Base-by-base conservation (phyloP, 1,284 basidiomycete species). In the Leccinum holopus region DNA sequence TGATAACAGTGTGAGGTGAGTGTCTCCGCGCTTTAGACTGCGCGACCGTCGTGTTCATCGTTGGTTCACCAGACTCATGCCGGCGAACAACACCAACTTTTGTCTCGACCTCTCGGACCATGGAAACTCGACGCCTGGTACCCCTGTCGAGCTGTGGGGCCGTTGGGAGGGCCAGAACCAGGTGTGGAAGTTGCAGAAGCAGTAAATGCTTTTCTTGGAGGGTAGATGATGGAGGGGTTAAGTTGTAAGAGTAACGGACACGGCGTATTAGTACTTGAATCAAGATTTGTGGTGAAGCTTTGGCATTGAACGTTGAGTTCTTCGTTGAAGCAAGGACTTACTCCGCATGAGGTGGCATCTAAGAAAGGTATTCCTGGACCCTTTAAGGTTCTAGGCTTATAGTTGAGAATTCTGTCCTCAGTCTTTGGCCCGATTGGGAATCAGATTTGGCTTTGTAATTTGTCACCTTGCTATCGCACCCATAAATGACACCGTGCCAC, bases 61-160 rank as follows among this genome's bases (percentile, higher is more conserved):
- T 30, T 51, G 10, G 16, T 28, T 7, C 3, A 14, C 6, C 39
- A 79, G 77, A 57, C 41, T 79, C 56, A 68, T 61, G 41, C 56
- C 71, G 14, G 68, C 64, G 18, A 59, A 54, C 44, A 67, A 71
- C 64, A 1, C 2, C 18, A 12, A 56, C 12, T 67, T 64, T 54
- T 72, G 67, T 39, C 30, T 71, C 16, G 77, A 78, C 32, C 59
- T 79, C 0, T 61, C 72, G 2, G 66, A 76, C 39, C 63, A 79
- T n/a, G 79, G 79, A n/a, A 74, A 71, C 60, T 6, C 73, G 16
- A 63, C 57, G 0, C 70, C 68, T 3, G 77, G 79, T 5, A 79
- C 77, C 0, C 58, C 64, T 0, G 55, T 79, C 1, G 49, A 69
- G 16, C n/a, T 79, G 55, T 79, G 77, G 76, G 51, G 61, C 1